Base-by-base conservation (phyloP, 495 filamentous ascomycete genomes). In the Aspergillus sclerotiicarbonarius region DNA sequence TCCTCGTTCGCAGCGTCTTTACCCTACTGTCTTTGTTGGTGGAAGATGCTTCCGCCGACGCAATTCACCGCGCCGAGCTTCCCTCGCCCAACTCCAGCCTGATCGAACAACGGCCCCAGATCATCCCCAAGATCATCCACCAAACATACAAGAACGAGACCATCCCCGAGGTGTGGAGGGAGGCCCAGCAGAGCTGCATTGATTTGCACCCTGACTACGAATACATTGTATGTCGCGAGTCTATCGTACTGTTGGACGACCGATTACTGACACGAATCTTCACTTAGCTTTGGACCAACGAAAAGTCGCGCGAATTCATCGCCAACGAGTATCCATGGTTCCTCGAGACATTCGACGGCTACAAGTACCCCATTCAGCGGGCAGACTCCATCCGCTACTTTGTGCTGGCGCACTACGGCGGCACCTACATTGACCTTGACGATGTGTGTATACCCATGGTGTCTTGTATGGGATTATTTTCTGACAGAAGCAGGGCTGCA, bases 301-400 rank as follows among this genome's bases (percentile, higher is more conserved):
- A 83, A 50, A 84, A 83, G 54, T 84, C 88, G 51, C 82, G 87
- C 56, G 83, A 87, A 5, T 91, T 96, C 59, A 91, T 96, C 62
- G 81, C 83, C 45, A 72, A 76, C 32, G 82, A 92, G 72, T 94
- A 96, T 63, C 84, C 89, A 1, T 95, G 90, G 89, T 96, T 96
- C 76, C 79, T 93, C 31, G 83, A 84, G 29, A 92, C 90, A 1
- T 96, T 89, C 63, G 89, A 92, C 65, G 80, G 80, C 66, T 96
- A 96, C 72, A 80, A 77, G 25, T 90, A 87, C 66, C 84, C 87
- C 7, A 93, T 96, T 56, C 90, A 95, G 71, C 86, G 91, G 51
- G 91, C 91, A 37, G 91, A 96, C 66, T 81, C 90, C 3, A 92
- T 95, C 51, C 83, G 91, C 19, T 96, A 96, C 71, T 96, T 96